phyloP scores from a whole-genome alignment of 331 rosid genomes.

The Quercus lobata region DNA sequence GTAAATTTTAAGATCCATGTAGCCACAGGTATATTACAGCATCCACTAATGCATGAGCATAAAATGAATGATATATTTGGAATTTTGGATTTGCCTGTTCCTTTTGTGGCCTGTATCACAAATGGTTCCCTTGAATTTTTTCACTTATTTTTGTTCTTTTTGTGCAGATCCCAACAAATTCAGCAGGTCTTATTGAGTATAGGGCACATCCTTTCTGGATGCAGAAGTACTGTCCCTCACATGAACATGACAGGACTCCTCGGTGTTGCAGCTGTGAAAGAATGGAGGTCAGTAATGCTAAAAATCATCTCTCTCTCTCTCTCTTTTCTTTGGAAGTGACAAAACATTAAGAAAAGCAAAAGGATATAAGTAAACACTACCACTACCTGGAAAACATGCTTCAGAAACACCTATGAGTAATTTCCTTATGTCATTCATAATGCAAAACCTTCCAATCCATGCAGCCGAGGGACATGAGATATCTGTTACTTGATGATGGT shows the following conservation, averaged over 20 bases:
- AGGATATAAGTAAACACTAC: neutral
- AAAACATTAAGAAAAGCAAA: neutral
- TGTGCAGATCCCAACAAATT: slow-evolving; percentile 68
- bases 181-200: slow-evolving; percentile 63
- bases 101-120: neutral
- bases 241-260: slow-evolving; percentile 79
- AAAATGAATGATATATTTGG: neutral
- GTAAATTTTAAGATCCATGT: too few species aligned
- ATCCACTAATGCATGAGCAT: too few species aligned
- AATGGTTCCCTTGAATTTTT: neutral
- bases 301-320: neutral
- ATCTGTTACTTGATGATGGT: slow-evolving; percentile 84
- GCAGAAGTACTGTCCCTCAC: slow-evolving; percentile 82
- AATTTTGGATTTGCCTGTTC: too few species aligned
- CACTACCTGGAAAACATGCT: neutral
- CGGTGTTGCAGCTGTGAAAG: slow-evolving; percentile 91
- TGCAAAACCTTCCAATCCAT: slow-evolving; percentile 22
- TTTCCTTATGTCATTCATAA: slow-evolving; percentile 11
- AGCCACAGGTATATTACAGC: too few species aligned
- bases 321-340: neutral
- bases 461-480: slow-evolving; percentile 71
- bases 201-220: slow-evolving; percentile 89
- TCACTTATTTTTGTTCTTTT: slow-evolving; percentile 2
- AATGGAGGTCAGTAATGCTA: slow-evolving; percentile 66
- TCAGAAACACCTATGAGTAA: neutral